Evolutionary conservation across 768 basidiomycete species (phyloP).

Genomic region (Boletus insuetus): DNA sequence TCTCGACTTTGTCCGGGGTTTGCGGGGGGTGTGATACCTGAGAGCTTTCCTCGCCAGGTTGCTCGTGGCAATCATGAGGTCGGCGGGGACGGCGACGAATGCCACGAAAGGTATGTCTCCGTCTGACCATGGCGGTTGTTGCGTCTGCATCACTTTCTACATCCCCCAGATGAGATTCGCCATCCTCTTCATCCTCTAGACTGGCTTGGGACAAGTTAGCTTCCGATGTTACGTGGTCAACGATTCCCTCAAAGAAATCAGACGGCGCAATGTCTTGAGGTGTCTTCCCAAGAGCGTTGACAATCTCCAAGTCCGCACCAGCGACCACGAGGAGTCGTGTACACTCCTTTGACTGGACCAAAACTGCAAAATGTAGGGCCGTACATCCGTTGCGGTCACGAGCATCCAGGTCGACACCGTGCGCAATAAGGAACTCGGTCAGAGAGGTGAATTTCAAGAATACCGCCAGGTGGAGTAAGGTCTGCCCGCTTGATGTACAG

Average conservation of each 20-base stretch:
- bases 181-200: constrained; percentile 44
- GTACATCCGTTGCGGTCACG: constrained; percentile 91
- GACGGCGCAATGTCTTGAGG: constrained; percentile 55
- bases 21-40: constrained; percentile 1
- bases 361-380: constrained; percentile 80
- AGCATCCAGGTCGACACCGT: constrained; percentile 73
- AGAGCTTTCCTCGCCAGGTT: neutral
- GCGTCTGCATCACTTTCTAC: constrained; percentile 62
- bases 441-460: constrained; percentile 76
- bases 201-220: constrained; percentile 23
- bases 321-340: constrained; percentile 66
- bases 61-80: constrained; percentile 19
- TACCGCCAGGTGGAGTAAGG: constrained; percentile 82
- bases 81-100: constrained; percentile 30
- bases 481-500: constrained; percentile 71
- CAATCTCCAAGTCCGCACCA: constrained; percentile 78
- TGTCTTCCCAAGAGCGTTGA: constrained; percentile 68
- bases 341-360: constrained; percentile 63
- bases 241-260: constrained; percentile 43
- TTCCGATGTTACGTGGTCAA: constrained; percentile 15
- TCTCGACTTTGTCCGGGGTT: constrained; percentile 2
- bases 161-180: constrained; percentile 67
- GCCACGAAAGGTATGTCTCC: constrained; percentile 33
- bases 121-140: constrained; percentile 30
- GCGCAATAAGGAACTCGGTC: constrained; percentile 66